Evolutionary conservation across 176 grass and related monocot genomes (phyloP), one percentile per base, ranked within the genome.

Genomic region (Carex myosuroides): DNA sequence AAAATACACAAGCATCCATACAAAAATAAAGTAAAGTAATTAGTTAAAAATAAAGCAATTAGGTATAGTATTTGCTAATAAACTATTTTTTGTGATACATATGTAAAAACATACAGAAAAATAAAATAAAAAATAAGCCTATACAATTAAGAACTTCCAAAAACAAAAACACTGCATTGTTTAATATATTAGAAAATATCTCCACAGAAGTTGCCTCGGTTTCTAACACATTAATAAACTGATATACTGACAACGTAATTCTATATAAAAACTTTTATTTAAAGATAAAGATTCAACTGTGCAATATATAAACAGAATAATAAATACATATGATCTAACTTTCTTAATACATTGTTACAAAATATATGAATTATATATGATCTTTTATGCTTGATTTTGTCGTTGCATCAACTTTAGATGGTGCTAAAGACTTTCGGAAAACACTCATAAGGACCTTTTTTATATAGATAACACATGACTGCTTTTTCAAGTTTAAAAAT

Each of bases 401-500:
- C 1, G 37, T 46, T 69, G 65, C 17, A 21, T 71, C 18, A n/a
- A 42, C 17, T 69, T n/a, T 21, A 71, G 13, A 44, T 70, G 37
- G 17, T 70, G 33, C 16, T 71, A n/a, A 71, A 46, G 20, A 32
- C 68, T 39, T 39, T 39, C 5, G 5, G 37, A 5, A 39, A 39
- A 39, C 37, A 39, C 37, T 39, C 37, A 39, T 39, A 39, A 39
- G 37, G 5, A 39, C 33, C 33, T 35, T 79, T 37, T 41, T 50
- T 82, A 21, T 82, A n/a, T 5, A 2, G 63, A 79, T 79, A 66
- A 64, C 13, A 81, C 39, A 37, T 35, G 24, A 64, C 3, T 75
- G 17, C 12, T 64, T 64, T 64, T 48, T 13, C 70, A 88, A 84
- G 73, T 54, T 48, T 39, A 85, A 60, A 67, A 79, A 53, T 29